A percentile compares a stretch with the other conserved stretches of the same genome.
phyloP scores from a whole-genome alignment of 2,329 filamentous ascomycete species.

The Clathrospora elynae region DNA sequence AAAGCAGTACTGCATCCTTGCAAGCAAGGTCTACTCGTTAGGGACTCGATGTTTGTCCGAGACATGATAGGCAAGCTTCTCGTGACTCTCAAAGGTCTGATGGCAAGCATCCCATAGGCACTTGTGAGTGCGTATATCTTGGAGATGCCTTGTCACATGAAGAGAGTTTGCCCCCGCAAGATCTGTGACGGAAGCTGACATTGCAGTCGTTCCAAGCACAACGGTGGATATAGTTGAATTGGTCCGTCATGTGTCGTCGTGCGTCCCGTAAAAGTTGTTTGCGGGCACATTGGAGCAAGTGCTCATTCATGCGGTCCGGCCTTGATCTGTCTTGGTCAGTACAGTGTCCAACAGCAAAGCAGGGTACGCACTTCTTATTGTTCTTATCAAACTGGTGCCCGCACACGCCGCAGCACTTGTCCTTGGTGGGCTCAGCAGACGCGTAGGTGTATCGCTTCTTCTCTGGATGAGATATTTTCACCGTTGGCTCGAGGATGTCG shows the following conservation, averaged over 20 bases:
- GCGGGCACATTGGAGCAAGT: constrained; percentile 2
- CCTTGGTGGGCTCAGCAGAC: neutral
- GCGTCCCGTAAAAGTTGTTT: neutral
- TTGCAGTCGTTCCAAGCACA: constrained; percentile 2
- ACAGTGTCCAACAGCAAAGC: neutral
- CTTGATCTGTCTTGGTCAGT: constrained; percentile 1
- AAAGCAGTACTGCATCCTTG: constrained; percentile 2
- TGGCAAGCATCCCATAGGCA: neutral
- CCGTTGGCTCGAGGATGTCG: constrained; percentile 2
- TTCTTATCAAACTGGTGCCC: neutral
- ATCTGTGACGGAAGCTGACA: neutral
- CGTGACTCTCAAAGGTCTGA: neutral
- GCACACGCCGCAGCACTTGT: neutral
- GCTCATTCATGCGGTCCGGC: neutral
- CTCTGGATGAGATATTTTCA: neutral
- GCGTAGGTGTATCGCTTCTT: constrained; percentile 3
- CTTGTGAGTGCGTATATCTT: neutral
- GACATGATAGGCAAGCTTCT: neutral
- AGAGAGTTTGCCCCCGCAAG: neutral
- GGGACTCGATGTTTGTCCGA: neutral
- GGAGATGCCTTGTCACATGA: constrained; percentile 1
- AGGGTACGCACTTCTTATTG: neutral
- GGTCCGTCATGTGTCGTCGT: neutral
- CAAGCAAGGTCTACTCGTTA: constrained; percentile 1
- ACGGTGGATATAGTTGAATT: neutral